Base-by-base conservation (phyloP, 768 basidiomycete species). In the Lyophyllum semitale region DNA sequence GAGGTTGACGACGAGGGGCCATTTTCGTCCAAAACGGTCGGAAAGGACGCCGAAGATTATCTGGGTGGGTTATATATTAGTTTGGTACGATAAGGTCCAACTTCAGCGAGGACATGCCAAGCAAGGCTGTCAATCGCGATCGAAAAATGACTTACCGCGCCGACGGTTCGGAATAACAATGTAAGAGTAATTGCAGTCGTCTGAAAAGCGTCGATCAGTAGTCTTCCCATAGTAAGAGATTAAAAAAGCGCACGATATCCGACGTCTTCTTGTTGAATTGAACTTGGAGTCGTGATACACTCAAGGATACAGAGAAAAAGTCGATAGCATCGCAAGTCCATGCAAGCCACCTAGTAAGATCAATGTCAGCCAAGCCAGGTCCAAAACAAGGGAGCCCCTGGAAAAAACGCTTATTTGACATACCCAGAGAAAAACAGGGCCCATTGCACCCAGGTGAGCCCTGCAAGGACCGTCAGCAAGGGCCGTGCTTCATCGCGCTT, bases 11-110 rank as follows among this genome's bases (percentile, higher is more conserved):
- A 96, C 84, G 4, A 95, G 77, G 4, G 94, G 94, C 94, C 94
- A 98, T 78, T 95, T 96, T 26, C 95, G 83, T 4, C 95, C 95
- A 68, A 78, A 96, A 3, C 95, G 84, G 68, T 97, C 95, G 1
- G 89, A 90, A n/a, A 88, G 62, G 40, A 94, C 68, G 43, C 93
- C 94, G 60, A 96, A 95, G 61, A 94, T 73, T 46, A 93, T 62
- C 77, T 78, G 55, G 17, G n/a, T 15, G 37, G n/a, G 18, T 38
- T 5, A 18, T 1, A 4, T 5, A 3, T 38, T 5, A 9, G 35
- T 37, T 37, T 38, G n/a, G n/a, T n/a, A n/a, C n/a, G n/a, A n/a
- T n/a, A n/a, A n/a, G n/a, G n/a, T n/a, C n/a, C n/a, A n/a, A n/a
- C 15, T 6, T n/a, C 9, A 38, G 7, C 4, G 9, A 15, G 37